Percentiles rank a stretch among this genome's conserved stretches.
phyloP scores from a whole-genome alignment of 73 alveolate species.

The Tetrahymena borealis region DNA sequence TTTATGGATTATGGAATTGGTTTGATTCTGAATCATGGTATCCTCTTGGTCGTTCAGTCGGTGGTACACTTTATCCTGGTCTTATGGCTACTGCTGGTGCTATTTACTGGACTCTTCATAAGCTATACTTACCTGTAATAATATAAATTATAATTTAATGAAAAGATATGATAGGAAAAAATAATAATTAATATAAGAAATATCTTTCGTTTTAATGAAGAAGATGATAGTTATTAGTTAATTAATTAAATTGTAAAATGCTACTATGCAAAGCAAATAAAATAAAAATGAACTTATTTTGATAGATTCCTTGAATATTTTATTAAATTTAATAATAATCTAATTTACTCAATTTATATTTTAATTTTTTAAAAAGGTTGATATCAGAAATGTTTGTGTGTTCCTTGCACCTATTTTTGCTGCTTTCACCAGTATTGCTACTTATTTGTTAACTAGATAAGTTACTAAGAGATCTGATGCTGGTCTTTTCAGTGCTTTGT shows the following conservation, averaged over 20 bases:
- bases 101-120: slow-evolving; percentile 82
- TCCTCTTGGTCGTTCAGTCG: slow-evolving; percentile 98
- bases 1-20: slow-evolving; percentile 98
- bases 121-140: slow-evolving; percentile 75
- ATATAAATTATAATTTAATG: too few relatives aligned
- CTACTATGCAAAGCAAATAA: too few relatives aligned
- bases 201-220: too few relatives aligned
- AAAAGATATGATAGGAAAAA: too few relatives aligned
- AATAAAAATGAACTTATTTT: too few relatives aligned
- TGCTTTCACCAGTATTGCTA: slow-evolving; percentile 90
- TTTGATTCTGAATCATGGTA: slow-evolving; percentile 98
- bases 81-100: slow-evolving; percentile 93
- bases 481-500: slow-evolving; percentile 93
- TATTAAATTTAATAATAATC: not conserved
- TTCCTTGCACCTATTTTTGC: slow-evolving; percentile 97
- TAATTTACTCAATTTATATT: not conserved
- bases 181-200: too few relatives aligned
- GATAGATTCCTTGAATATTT: not conserved
- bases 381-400: slow-evolving; percentile 96
- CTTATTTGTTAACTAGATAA: slow-evolving; percentile 93
- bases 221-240: too few relatives aligned
- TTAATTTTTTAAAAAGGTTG: slow-evolving; percentile 41
- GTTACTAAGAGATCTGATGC: slow-evolving; percentile 96
- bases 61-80: slow-evolving; percentile 99
- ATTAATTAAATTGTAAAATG: too few relatives aligned